Evolutionary conservation across 2,329 filamentous ascomycete genomes (phyloP).

Genomic region (Microcyclosporella mali): DNA sequence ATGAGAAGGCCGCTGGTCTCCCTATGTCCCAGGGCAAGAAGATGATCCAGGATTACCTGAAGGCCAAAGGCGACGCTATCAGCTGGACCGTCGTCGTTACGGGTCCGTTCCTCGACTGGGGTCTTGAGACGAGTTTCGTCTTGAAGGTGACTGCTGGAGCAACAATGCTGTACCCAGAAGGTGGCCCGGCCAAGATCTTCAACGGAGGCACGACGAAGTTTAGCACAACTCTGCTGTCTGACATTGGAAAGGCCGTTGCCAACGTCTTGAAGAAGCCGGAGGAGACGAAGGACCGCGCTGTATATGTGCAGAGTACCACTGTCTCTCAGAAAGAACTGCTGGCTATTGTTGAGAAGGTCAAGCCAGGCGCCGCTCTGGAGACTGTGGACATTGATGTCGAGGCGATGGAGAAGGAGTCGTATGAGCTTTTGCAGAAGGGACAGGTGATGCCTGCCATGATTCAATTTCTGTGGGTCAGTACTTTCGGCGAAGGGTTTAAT

Average conservation of each 20-base stretch:
- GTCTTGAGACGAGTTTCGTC: constrained; percentile 30
- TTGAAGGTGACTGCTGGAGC: constrained; percentile 30
- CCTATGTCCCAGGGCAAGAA: constrained; percentile 36
- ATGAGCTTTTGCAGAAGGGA: constrained; percentile 27
- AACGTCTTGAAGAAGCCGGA: constrained; percentile 30
- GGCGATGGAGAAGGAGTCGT: constrained; percentile 27
- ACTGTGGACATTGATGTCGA: constrained; percentile 19
- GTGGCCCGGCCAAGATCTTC: constrained; percentile 28
- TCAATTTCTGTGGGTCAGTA: constrained; percentile 26
- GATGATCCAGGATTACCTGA: constrained; percentile 32
- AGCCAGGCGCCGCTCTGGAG: constrained; percentile 28
- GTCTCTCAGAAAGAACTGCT: constrained; percentile 36
- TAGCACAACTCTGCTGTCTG: constrained; percentile 28
- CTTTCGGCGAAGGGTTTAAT: constrained; percentile 28
- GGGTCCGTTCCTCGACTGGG: constrained; percentile 35
- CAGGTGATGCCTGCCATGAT: constrained; percentile 21
- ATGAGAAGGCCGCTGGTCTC: constrained; percentile 26
- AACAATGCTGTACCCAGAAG: constrained; percentile 25
- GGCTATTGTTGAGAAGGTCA: constrained; percentile 30
- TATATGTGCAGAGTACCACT: constrained; percentile 33
- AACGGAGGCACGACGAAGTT: constrained; percentile 33
- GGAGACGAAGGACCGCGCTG: constrained; percentile 32
- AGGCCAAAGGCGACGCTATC: constrained; percentile 24
- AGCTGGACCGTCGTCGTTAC: constrained; percentile 33
- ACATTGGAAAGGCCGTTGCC: constrained; percentile 31